These are phyloP conservation scores for Curvularia eragrostidis DNA, from an alignment of 2,329 filamentous ascomycete genomes.

Conservation along the genomic window DNA sequence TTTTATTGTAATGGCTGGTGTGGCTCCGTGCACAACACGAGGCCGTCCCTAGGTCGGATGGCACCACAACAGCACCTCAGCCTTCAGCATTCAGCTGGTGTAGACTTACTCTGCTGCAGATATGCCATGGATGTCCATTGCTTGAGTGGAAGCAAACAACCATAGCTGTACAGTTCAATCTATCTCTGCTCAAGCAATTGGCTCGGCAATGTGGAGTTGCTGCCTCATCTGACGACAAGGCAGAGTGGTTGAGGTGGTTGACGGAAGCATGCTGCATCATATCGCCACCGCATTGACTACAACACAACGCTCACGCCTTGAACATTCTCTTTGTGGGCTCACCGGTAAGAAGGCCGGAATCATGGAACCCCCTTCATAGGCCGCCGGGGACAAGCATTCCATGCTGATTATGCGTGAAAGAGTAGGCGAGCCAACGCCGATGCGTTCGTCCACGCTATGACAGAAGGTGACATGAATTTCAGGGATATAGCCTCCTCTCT, in stretches of 20 bases:
- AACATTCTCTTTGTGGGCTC: conserved; percentile 38
- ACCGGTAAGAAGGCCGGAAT: conserved; percentile 46
- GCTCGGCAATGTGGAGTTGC: conserved; percentile 36
- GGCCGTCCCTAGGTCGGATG: conserved; percentile 30
- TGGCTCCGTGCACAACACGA: conserved; percentile 41
- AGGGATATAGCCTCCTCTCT: conserved; percentile 46
- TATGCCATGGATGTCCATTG: conserved; percentile 19
- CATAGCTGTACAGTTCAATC: conserved; percentile 28
- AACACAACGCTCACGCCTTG: conserved; percentile 27
- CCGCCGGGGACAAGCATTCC: conserved; percentile 39
- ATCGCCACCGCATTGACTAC: conserved; percentile 44
- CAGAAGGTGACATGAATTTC: conserved; percentile 50
- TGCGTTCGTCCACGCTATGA: conserved; percentile 45
- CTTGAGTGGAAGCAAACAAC: conserved; percentile 20
- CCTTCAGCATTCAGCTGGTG: conserved; percentile 28
- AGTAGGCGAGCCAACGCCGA: conserved; percentile 38
- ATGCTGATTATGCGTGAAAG: conserved; percentile 37
- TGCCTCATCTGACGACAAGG: conserved; percentile 38
- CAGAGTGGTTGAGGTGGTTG: conserved; percentile 37
- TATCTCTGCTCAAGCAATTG: conserved; percentile 40
- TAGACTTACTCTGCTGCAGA: conserved; percentile 25
- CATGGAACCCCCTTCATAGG: conserved; percentile 43
- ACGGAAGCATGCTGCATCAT: conserved; percentile 38
- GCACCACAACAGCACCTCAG: conserved; percentile 40
- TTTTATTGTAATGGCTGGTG: conserved; percentile 46